A percentile compares a stretch with the other conserved stretches of the same genome.
These are phyloP conservation scores for Globisporangium orthogonon DNA, from an alignment of 352 stramenopile genomes.

Conservation along the genomic window DNA sequence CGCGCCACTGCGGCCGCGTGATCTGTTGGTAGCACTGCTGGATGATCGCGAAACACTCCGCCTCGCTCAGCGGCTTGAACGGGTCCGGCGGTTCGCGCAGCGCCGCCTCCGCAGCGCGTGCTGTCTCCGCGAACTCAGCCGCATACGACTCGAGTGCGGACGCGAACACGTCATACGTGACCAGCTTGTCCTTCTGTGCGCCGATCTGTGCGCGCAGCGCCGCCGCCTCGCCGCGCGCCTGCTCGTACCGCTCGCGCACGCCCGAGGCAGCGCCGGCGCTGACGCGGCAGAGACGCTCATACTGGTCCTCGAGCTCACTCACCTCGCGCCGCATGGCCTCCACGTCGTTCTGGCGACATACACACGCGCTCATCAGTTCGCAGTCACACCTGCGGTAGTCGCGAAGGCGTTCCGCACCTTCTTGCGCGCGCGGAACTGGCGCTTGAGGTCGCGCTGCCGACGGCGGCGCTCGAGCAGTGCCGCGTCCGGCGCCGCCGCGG, in stretches of 20 bases:
- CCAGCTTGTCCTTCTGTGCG: slow-evolving; percentile 27
- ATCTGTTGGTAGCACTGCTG: slow-evolving; percentile 47
- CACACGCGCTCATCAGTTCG: not conserved
- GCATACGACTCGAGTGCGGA: slow-evolving; percentile 30
- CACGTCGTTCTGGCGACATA: slow-evolving; percentile 23
- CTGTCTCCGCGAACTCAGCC: slow-evolving; percentile 19
- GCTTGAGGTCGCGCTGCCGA: slow-evolving; percentile 17
- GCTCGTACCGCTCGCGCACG: slow-evolving; percentile 23
- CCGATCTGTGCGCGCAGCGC: slow-evolving; percentile 26
- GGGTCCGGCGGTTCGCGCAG: slow-evolving; percentile 1
- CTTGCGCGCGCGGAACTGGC: slow-evolving; percentile 13
- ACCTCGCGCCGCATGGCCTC: slow-evolving; percentile 38
- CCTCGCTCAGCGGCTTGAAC: slow-evolving; percentile 19
- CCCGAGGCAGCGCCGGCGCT: slow-evolving; percentile 11
- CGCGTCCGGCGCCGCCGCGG: not conserved
- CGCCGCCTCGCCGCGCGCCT: slow-evolving; percentile 24
- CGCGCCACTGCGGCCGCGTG: slow-evolving; percentile 29
- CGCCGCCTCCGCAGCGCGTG: slow-evolving; percentile 4
- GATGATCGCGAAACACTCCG: slow-evolving; percentile 36
- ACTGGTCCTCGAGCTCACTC: slow-evolving; percentile 21
- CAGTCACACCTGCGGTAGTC: not conserved
- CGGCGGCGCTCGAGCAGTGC: slow-evolving; percentile 12
- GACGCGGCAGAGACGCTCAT: slow-evolving; percentile 17
- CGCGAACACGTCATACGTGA: slow-evolving; percentile 30
- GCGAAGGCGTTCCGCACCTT: not conserved